phyloP scores from a whole-genome alignment of 2,329 filamentous ascomycete species.

The Chrysoporthe deuterocubensis region DNA sequence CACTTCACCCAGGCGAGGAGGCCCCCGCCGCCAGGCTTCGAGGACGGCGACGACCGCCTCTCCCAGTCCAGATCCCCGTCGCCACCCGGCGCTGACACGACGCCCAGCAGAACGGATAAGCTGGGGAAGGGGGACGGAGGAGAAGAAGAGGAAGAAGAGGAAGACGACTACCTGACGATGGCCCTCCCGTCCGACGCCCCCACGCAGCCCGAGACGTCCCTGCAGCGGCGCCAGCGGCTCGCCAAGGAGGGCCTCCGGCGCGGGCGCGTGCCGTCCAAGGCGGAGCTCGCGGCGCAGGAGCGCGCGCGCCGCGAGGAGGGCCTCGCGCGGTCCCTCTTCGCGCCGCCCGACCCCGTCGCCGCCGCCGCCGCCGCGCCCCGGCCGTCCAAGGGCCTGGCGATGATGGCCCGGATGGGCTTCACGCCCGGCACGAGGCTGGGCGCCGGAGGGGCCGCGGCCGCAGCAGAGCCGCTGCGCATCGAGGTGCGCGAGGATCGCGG shows the following conservation, averaged over 20 bases:
- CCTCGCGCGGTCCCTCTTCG: slow-evolving; percentile 74
- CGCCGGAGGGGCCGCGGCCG: slow-evolving; percentile 32
- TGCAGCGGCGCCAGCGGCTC: slow-evolving; percentile 58
- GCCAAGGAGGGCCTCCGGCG: slow-evolving; percentile 70
- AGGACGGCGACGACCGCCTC: background rate
- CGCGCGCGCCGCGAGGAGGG: slow-evolving; percentile 74
- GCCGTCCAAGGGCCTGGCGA: slow-evolving; percentile 84
- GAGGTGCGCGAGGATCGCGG: slow-evolving; percentile 77
- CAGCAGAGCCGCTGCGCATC: slow-evolving; percentile 74
- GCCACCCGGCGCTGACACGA: background rate
- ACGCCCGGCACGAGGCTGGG: slow-evolving; percentile 73
- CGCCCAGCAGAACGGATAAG: background rate
- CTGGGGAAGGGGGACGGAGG: slow-evolving; percentile 18
- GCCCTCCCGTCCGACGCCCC: slow-evolving; percentile 70
- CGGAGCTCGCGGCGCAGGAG: slow-evolving; percentile 77
- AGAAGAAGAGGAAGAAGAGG: slow-evolving; percentile 57
- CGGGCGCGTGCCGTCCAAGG: slow-evolving; percentile 76
- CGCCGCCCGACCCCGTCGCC: slow-evolving; percentile 42
- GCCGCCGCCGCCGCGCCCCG: slow-evolving; percentile 36
- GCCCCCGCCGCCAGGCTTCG: slow-evolving; percentile 1
- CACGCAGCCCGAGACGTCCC: slow-evolving; percentile 51
- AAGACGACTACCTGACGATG: slow-evolving; percentile 99
- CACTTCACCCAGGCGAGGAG: slow-evolving; percentile 16
- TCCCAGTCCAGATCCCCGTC: background rate
- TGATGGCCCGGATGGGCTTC: slow-evolving; percentile 98